A percentile compares a stretch with the other conserved stretches of the same genome.
phyloP scores from a whole-genome alignment of 83 land plant genomes.

The Picea abies region DNA sequence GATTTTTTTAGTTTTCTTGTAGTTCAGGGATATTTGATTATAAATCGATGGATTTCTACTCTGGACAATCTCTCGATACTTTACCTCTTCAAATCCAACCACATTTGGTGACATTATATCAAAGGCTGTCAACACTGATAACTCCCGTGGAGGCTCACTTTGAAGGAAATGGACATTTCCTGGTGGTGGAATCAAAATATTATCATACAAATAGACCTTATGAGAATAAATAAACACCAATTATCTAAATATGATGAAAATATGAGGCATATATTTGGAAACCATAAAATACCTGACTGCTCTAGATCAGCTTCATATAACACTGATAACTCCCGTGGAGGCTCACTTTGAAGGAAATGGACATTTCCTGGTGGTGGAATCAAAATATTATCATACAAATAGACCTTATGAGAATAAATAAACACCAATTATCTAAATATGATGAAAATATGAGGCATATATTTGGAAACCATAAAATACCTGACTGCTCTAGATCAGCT shows the following conservation, averaged over 20 bases:
- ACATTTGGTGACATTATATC: constrained; percentile 49
- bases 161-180: constrained; percentile 41
- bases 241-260: background rate
- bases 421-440: background rate
- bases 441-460: background rate
- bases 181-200: constrained; percentile 11
- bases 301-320: constrained; percentile 48
- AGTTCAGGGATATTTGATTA: background rate
- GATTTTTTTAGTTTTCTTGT: background rate
- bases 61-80: background rate
- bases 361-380: constrained; percentile 27
- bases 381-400: background rate
- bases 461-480: constrained; percentile 13
- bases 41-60: background rate
- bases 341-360: constrained; percentile 46
- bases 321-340: constrained; percentile 32
- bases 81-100: constrained; percentile 51
- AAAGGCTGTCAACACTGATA: constrained; percentile 31
- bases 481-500: constrained; percentile 39
- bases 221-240: background rate
- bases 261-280: background rate
- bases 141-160: constrained; percentile 43
- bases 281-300: constrained; percentile 25
- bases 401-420: background rate
- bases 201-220: background rate